These are phyloP conservation scores for Lasiosphaeris hirsuta DNA, from an alignment of 495 filamentous ascomycete species.

Conservation along the genomic window DNA sequence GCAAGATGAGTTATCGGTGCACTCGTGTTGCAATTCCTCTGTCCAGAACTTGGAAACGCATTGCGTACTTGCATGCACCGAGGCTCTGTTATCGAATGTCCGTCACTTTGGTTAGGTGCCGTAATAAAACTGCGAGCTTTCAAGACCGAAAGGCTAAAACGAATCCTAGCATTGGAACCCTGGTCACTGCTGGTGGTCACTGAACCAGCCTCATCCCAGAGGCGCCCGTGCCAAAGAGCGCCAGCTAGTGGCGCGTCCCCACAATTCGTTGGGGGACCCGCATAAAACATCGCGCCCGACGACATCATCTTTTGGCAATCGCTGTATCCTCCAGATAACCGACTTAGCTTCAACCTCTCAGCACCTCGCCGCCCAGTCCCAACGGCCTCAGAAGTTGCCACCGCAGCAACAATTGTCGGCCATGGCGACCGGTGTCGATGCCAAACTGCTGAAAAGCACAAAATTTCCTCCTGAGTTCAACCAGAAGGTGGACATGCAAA, in stretches of 20 bases:
- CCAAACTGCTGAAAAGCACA: slow-evolving; percentile 81
- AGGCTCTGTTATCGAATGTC: too few species aligned
- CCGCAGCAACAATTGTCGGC: not conserved
- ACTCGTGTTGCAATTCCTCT: too few species aligned
- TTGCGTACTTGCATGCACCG: too few species aligned
- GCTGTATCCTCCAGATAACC: not conserved
- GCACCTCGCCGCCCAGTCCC: not conserved
- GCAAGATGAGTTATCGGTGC: too few species aligned
- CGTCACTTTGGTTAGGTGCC: too few species aligned
- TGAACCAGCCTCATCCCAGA: too few species aligned
- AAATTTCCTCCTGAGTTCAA: slow-evolving; percentile 94
- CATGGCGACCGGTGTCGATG: slow-evolving; percentile 77
- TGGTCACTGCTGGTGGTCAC: too few species aligned
- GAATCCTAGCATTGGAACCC: too few species aligned
- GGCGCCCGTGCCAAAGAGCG: too few species aligned
- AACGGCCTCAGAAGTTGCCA: not conserved
- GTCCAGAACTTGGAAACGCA: too few species aligned
- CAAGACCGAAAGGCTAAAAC: too few species aligned
- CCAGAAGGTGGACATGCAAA: slow-evolving; percentile 93
- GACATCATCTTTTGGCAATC: slow-evolving; percentile 7
- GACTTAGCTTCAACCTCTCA: not conserved
- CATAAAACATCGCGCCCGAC: slow-evolving; percentile 9
- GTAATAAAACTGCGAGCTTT: too few species aligned
- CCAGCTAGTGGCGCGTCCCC: slow-evolving; percentile 1
- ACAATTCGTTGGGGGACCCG: slow-evolving; percentile 10